Evolutionary conservation across 1,284 basidiomycete genomes (phyloP), one percentile per base, ranked within the genome.

Genomic region (Termitomyces sp.): DNA sequence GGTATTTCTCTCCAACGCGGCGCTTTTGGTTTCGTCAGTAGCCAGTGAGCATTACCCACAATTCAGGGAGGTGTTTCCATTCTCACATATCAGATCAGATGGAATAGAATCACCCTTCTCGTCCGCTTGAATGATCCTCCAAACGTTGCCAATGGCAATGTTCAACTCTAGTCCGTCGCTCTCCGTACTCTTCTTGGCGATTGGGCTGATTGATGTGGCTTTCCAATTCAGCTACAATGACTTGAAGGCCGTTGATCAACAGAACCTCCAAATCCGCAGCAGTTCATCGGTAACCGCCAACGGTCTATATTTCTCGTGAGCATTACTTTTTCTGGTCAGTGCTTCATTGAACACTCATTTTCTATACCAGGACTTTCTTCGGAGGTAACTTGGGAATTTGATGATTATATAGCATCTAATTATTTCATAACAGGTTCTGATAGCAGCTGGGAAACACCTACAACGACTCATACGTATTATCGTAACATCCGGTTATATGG

Each of bases 1-100:
- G 88, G 89, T 26, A 78, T 84, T 41, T 85, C 84, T 53, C 73
- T 94, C 56, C 80, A 80, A 13, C 79, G 92, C 51, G 89, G 88
- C 0, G 74, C 82, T 2, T 92, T 89, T 73, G 70, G 68, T 36
- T 91, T 90, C 67, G 64, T 68, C 5, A 66, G 74, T 55, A 84
- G 80, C 66, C 70, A 77, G 85, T 88, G 62, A 62, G 81, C 73
- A 26, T 19, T 6, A 17, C 30, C 39, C 6, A 19, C 2, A 9
- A 10, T 33, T 44, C 15, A 41, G 13, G 13, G 8, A 54, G 34
- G 43, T 30, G 45, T 54, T 33, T n/a, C 5, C 56, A n/a, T 17
- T 38, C 42, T 51, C 42, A 49, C 39, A n/a, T 36, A 36, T 28
- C 50, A n/a, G 40, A 17, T 33, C 24, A 84, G 82, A 61, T 86